Conservation (phyloP, 768 basidiomycete genomes). For the Phlebiopsis gigantea region DNA sequence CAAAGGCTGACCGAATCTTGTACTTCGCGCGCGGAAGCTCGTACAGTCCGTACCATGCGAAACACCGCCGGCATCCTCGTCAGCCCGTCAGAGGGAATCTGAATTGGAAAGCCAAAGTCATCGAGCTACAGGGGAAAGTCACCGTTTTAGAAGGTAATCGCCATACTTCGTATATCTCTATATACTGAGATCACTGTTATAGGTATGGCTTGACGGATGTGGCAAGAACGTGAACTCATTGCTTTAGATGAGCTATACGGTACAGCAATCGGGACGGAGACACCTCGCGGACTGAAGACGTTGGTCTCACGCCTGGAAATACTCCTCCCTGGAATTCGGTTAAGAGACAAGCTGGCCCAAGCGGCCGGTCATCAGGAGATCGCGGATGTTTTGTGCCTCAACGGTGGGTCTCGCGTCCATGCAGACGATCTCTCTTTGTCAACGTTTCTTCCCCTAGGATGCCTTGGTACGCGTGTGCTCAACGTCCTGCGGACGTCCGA, state of each 20-base stretch:
- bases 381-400: conserved; percentile 27
- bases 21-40: conserved; percentile 10
- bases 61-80: not conserved
- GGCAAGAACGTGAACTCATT: not conserved
- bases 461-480: conserved; percentile 41
- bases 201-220: not conserved
- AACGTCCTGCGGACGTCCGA: conserved; percentile 41
- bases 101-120: not conserved
- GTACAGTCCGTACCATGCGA: not conserved
- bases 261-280: conserved; percentile 35
- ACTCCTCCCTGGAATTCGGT: conserved; percentile 43
- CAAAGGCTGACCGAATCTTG: conserved; percentile 20
- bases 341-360: conserved; percentile 35
- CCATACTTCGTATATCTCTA: not conserved
- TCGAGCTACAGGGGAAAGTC: conserved; percentile 19
- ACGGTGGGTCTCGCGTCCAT: conserved; percentile 10
- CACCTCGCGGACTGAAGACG: conserved; percentile 30
- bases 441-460: conserved; percentile 34
- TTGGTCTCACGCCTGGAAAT: conserved; percentile 36
- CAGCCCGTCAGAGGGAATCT: not conserved
- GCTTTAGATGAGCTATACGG: conserved; percentile 37
- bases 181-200: not conserved
- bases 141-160: conserved; percentile 29
- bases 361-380: conserved; percentile 39
- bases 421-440: not conserved